Conservation (phyloP, 192 early-diverging fungal genomes). For the Rhizophagus sp. region DNA sequence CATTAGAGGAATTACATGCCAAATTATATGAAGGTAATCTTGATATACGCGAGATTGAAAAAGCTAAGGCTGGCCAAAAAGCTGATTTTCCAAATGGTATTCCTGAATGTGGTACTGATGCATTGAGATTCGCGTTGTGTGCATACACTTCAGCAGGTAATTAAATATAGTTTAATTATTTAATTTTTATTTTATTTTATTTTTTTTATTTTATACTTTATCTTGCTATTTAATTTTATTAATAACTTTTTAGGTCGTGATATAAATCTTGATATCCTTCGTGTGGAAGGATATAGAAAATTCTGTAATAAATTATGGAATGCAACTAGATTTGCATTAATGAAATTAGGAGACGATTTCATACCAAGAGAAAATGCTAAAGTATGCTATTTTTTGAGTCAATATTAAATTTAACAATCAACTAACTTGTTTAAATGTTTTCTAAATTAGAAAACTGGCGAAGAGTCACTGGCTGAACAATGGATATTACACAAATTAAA, state of each 20-base stretch:
- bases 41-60: slow-evolving; percentile 84
- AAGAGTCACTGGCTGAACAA: slow-evolving; percentile 83
- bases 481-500: slow-evolving; percentile 95
- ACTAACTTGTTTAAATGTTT: slow-evolving; percentile 10
- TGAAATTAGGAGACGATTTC: slow-evolving; percentile 92
- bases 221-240: not conserved
- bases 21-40: slow-evolving; percentile 86
- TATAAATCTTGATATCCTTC: slow-evolving; percentile 92
- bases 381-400: slow-evolving; percentile 4
- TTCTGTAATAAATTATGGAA: slow-evolving; percentile 99
- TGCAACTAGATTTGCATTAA: slow-evolving; percentile 91
- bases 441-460: slow-evolving; percentile 60
- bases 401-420: slow-evolving; percentile 13
- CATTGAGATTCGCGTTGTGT: slow-evolving; percentile 81
- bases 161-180: not conserved
- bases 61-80: slow-evolving; percentile 83
- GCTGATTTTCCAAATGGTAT: slow-evolving; percentile 95
- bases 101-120: slow-evolving; percentile 97
- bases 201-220: not conserved
- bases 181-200: no score
- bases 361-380: slow-evolving; percentile 58
- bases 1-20: slow-evolving; percentile 73
- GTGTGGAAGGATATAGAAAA: slow-evolving; percentile 98
- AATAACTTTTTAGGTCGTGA: slow-evolving; percentile 60
- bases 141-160: slow-evolving; percentile 63